Base-by-base conservation (phyloP, 163 green algal species). In the Prototheca stagnorum region DNA sequence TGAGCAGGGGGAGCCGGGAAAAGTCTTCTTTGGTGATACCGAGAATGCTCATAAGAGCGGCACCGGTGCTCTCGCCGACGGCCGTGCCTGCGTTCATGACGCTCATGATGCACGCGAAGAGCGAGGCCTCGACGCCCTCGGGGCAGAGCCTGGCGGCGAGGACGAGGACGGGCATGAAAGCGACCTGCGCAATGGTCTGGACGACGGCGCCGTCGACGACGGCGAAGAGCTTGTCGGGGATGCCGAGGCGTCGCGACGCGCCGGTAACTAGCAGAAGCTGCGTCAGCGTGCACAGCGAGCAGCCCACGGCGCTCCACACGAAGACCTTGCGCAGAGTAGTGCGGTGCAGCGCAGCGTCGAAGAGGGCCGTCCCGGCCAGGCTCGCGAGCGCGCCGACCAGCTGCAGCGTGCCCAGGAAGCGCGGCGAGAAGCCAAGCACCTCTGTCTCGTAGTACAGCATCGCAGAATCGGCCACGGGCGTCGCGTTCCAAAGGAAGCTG, bases 151-250 rank as follows among this genome's bases (percentile, higher is more conserved):
- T 59, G 1, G 88, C 84, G 4, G 88, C 88, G 7, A 97, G 70
- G 29, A 97, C 86, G n/a, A 97, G 69, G 19, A 95, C 72, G 12
- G 88, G 88, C 84, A 97, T 94, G 59, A 93, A 96, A 14, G 71
- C 72, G 4, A 94, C 69, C 72, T 94, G 81, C 0, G 73, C 84
- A 8, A 93, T 72, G 22, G 89, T 84, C 23, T 81, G 90, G 14
- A 98, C 74, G 19, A 95, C 64, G 8, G 90, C 65, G 2, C 57
- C 76, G 73, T 98, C 89, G 0, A 73, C 82, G 59, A 98, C 61
- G 27, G 87, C 76, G 61, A 98, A 98, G 12, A 84, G 44, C 66
- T 94, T 58, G 59, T 98, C 78, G 48, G 56, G 80, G 5, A 98
- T 67, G 12, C 89, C 89, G 41, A 86, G 62, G 27, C 60, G n/a